These are phyloP conservation scores for Bertia moriformis DNA, from an alignment of 2,329 filamentous ascomycete genomes.

Conservation along the genomic window DNA sequence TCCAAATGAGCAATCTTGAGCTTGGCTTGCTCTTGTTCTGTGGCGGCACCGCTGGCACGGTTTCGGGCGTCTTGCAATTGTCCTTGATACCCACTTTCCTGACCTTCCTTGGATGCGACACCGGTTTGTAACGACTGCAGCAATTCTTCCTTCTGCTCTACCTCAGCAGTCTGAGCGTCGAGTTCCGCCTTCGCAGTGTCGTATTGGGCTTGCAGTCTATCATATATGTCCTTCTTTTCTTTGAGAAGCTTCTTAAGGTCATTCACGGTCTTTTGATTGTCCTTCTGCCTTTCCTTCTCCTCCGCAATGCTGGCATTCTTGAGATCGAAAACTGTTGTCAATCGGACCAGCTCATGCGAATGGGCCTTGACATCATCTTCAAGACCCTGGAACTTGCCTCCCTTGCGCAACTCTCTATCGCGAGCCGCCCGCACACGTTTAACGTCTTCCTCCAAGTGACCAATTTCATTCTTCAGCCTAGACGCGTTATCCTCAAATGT, in stretches of 20 bases:
- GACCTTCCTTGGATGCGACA: slow-evolving; percentile 94
- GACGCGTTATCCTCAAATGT: slow-evolving; percentile 67
- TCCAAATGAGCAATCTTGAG: slow-evolving; percentile 87
- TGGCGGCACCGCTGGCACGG: slow-evolving; percentile 66
- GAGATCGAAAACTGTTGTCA: slow-evolving; percentile 78
- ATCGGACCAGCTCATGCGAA: slow-evolving; percentile 79
- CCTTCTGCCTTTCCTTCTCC: slow-evolving; percentile 64
- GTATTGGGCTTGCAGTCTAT: slow-evolving; percentile 68
- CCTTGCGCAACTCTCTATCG: slow-evolving; percentile 88
- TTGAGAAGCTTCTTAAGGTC: slow-evolving; percentile 67
- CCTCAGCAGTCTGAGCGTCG: slow-evolving; percentile 68
- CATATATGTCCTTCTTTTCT: slow-evolving; percentile 68
- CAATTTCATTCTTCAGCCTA: slow-evolving; percentile 75
- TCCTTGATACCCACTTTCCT: slow-evolving; percentile 93
- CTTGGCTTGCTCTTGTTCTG: slow-evolving; percentile 91
- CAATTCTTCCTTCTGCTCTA: slow-evolving; percentile 89
- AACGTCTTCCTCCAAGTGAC: slow-evolving; percentile 80
- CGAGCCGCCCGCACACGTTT: slow-evolving; percentile 71
- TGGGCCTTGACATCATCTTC: slow-evolving; percentile 86
- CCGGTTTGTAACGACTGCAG: slow-evolving; percentile 91
- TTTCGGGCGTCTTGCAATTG: slow-evolving; percentile 86
- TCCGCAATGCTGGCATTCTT: slow-evolving; percentile 78
- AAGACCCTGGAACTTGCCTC: slow-evolving; percentile 81
- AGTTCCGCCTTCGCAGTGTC: slow-evolving; percentile 71
- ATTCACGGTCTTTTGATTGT: slow-evolving; percentile 61